Base-by-base conservation (phyloP, 2,329 filamentous ascomycete species). In the Scytalidium lignicola region DNA sequence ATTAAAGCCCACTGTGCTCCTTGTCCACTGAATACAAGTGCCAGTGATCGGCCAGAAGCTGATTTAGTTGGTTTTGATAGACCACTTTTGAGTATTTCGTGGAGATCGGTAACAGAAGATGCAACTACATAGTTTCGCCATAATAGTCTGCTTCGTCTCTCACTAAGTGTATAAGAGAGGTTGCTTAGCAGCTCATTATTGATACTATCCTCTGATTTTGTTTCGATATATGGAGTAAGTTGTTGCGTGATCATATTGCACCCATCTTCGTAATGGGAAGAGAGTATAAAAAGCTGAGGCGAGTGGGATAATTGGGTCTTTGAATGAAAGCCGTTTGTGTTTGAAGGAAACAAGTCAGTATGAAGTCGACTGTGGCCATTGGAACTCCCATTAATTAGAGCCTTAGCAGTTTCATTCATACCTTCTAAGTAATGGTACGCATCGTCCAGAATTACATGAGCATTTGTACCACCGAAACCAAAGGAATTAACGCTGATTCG, bases 41-140 rank as follows among this genome's bases (percentile, higher is more conserved):
- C 32, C 15, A 37, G 18, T 13, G 20, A 20, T 41, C n/a, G 10
- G 15, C 41, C 3, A 8, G 45, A 13, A 5, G 10, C 5, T 10
- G 29, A 20, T 18, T 39, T 26, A 9, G 15, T n/a, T 22, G 17
- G 41, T 26, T 41, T 29, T 46, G 28, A 17, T 3, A n/a, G 21
- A 13, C 15, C 20, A 13, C 13, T 28, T 37, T 44, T 26, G 74
- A 76, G 2, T 76, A 61, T 51, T 69, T 72, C n/a, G 19, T 17
- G 9, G n/a, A 51, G 29, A 7, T 47, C 41, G 15, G 8, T 10
- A 12, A 45, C 12, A 15, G 39, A 15, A 8, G 41, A 28, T n/a
- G 40, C 51, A 17, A 50, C 41, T 26, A 50, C 39, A 18, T 43
- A 50, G 3, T 28, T 46, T 21, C 46, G 46, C 51, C 41, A 51